These are phyloP conservation scores for Globomyces sp. DNA, from an alignment of 371 early-diverging fungal species.

Conservation along the genomic window DNA sequence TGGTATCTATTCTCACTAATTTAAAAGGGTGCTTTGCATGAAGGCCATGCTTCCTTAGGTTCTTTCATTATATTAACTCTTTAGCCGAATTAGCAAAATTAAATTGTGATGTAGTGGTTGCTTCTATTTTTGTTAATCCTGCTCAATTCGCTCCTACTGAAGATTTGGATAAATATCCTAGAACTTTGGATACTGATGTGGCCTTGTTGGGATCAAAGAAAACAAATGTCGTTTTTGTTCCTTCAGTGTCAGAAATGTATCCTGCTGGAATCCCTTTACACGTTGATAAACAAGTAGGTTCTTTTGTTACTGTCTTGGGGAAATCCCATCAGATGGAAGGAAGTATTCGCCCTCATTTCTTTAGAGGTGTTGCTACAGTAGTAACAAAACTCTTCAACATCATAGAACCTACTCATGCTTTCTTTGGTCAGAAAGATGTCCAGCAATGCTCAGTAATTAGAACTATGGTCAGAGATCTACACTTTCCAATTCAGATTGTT, in stretches of 20 bases:
- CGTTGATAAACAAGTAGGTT: constrained; percentile 71
- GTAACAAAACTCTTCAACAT: constrained; percentile 92
- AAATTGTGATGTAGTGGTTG: constrained; percentile 68
- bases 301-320: constrained; percentile 91
- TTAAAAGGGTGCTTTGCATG: constrained; percentile 84
- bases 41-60: constrained; percentile 65
- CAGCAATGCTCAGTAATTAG: constrained; percentile 92
- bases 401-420: constrained; percentile 78
- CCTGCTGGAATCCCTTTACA: constrained; percentile 84
- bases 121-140: constrained; percentile 95
- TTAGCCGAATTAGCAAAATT: constrained; percentile 64
- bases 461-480: constrained; percentile 67
- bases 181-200: constrained; percentile 77
- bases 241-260: constrained; percentile 87
- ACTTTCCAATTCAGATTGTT: constrained; percentile 72
- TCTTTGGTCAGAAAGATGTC: constrained; percentile 96
- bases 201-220: constrained; percentile 49
- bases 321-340: constrained; percentile 92
- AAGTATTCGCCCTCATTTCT: constrained; percentile 89
- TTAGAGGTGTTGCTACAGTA: constrained; percentile 96
- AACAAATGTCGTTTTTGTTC: constrained; percentile 67
- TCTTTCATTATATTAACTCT: constrained; percentile 7
- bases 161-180: constrained; percentile 88
- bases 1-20: constrained; percentile 32
- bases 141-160: constrained; percentile 96